Conservation (phyloP, 495 filamentous ascomycete genomes). For the Hypoxylon perforatum region DNA sequence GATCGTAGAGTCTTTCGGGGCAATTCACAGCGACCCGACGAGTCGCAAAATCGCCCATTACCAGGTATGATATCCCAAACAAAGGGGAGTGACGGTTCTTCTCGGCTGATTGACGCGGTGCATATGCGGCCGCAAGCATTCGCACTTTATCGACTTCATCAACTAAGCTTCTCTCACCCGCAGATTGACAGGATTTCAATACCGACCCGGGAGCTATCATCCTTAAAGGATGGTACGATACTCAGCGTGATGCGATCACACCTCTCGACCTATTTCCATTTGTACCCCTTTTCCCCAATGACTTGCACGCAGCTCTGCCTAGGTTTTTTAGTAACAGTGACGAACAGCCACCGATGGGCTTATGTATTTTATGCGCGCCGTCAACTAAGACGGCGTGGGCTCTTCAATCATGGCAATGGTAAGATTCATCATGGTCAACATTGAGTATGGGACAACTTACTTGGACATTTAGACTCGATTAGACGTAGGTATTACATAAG, state of each 20-base stretch:
- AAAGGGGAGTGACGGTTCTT: not conserved
- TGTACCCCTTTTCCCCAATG: not conserved
- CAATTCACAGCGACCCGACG: not conserved
- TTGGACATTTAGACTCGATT: no score
- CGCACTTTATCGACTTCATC: not conserved
- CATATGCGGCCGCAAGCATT: slow-evolving; percentile 2
- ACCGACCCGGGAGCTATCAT: not conserved
- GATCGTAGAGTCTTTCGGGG: no score
- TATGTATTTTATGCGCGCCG: no score
- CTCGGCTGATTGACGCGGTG: not conserved
- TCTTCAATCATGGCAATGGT: no score
- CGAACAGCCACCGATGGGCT: no score
- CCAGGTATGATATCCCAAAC: not conserved
- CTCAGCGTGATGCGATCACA: not conserved
- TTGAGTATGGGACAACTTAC: no score
- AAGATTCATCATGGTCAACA: no score
- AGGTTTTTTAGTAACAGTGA: no score
- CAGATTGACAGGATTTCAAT: not conserved
- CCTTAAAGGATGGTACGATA: no score
- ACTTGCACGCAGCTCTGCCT: not conserved
- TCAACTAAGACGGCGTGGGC: no score
- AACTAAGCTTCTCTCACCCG: not conserved
- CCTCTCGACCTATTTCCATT: not conserved
- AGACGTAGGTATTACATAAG: not conserved
- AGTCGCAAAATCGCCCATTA: not conserved